Evolutionary conservation across 345 rosid genomes (phyloP).

Genomic region (Leavenworthia alabamica): DNA sequence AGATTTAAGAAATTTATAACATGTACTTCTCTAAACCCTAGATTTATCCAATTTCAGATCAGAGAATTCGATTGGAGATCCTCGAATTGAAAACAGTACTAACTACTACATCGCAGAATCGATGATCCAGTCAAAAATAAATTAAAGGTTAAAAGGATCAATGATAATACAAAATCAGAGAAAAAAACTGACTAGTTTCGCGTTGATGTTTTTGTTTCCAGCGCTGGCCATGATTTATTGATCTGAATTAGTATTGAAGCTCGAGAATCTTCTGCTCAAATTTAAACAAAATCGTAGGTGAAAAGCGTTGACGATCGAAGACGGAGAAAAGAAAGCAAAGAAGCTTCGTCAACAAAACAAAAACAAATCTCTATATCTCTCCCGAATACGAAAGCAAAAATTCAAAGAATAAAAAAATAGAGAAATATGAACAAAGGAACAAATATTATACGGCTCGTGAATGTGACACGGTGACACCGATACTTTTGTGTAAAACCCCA

Average conservation of each 20-base stretch:
- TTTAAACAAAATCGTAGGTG: not conserved
- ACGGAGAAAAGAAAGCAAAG: slow-evolving; percentile 24
- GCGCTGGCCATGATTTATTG: slow-evolving; percentile 20
- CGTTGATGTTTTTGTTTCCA: slow-evolving; percentile 37
- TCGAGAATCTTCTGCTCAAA: not conserved
- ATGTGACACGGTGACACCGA: slow-evolving; percentile 3
- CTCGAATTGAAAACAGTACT: slow-evolving; percentile 2
- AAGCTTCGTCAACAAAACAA: slow-evolving; percentile 14
- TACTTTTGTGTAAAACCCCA: not conserved
- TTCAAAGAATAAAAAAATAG: not conserved
- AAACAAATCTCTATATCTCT: slow-evolving; percentile 14
- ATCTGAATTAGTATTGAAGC: slow-evolving; percentile 11
- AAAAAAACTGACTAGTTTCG: slow-evolving; percentile 22
- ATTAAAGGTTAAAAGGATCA: not conserved
- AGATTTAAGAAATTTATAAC: no score
- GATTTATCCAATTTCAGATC: no score
- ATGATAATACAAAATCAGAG: not conserved
- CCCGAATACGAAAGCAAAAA: slow-evolving; percentile 2
- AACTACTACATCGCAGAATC: not conserved
- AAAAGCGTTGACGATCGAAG: slow-evolving; percentile 13
- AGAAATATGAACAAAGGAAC: not conserved
- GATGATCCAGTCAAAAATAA: slow-evolving; percentile 4
- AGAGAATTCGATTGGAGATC: no score
- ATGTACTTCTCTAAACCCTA: no score
- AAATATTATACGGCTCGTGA: slow-evolving; percentile 21